These are phyloP conservation scores for Haplosporangium sp. DNA, from an alignment of 371 early-diverging fungal species.

Conservation along the genomic window DNA sequence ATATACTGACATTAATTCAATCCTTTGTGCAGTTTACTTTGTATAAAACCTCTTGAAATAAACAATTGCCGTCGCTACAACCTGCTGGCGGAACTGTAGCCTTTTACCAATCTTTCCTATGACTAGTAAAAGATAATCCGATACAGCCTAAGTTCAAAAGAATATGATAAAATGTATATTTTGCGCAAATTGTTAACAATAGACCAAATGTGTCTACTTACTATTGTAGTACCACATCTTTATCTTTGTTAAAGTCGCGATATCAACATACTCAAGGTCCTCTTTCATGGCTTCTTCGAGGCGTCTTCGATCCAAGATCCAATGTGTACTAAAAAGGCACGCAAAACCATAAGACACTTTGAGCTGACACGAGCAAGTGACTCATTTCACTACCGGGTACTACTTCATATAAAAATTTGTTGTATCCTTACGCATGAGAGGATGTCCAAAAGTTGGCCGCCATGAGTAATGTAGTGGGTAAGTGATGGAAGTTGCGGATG, in stretches of 20 bases:
- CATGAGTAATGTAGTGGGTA: conserved; percentile 59
- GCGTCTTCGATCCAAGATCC: conserved; percentile 71
- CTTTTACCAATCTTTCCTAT: conserved; percentile 83
- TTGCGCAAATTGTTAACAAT: not conserved
- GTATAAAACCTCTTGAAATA: conserved; percentile 93
- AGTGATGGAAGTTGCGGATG: conserved; percentile 8
- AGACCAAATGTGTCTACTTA: conserved; percentile 43
- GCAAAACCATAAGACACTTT: not conserved
- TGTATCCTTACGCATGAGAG: conserved; percentile 68
- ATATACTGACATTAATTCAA: no score
- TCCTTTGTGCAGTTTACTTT: conserved; percentile 65
- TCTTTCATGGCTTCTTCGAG: conserved; percentile 66
- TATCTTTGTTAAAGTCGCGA: conserved; percentile 69
- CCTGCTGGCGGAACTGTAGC: conserved; percentile 82
- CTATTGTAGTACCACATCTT: conserved; percentile 77
- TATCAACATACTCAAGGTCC: conserved; percentile 70
- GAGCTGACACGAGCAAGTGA: not conserved
- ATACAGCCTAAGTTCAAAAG: not conserved
- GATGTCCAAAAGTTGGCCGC: conserved; percentile 85
- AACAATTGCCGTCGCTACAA: conserved; percentile 86
- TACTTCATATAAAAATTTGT: not conserved
- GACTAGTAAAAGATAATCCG: conserved; percentile 59
- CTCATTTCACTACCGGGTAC: not conserved
- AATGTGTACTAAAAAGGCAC: conserved; percentile 64
- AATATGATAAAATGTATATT: not conserved